Percentiles rank a stretch among this genome's conserved stretches.
Conservation (phyloP, 805 yeast genomes). For the Candida corydali region DNA sequence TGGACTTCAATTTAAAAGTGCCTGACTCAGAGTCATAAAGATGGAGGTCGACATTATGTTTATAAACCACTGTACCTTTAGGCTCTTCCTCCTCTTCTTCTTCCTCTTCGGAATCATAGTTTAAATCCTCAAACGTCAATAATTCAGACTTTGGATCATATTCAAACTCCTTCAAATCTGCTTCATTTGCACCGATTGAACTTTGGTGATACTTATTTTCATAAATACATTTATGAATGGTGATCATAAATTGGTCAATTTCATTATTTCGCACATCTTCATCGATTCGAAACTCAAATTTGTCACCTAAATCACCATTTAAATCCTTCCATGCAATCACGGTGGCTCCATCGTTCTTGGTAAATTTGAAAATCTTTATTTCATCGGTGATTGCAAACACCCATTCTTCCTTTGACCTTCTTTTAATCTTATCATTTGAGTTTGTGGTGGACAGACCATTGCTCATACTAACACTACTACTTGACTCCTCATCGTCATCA, state of each 20-base stretch:
- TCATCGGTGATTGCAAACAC: conserved; percentile 61
- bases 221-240: conserved; percentile 65
- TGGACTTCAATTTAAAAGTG: conserved; percentile 42
- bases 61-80: conserved; percentile 15
- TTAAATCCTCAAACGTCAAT: conserved; percentile 20
- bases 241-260: conserved; percentile 57
- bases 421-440: conserved; percentile 17
- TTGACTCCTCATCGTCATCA: conserved; percentile 21
- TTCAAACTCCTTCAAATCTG: conserved; percentile 57
- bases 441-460: too few species aligned
- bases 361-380: conserved; percentile 50
- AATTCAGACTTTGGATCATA: conserved; percentile 22
- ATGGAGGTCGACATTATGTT: conserved; percentile 42
- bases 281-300: conserved; percentile 74
- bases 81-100: conserved; percentile 20
- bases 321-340: conserved; percentile 77
- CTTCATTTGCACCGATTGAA: conserved; percentile 39
- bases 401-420: conserved; percentile 58
- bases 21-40: conserved; percentile 52
- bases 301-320: conserved; percentile 83
- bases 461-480: background rate
- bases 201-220: conserved; percentile 67
- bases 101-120: conserved; percentile 17
- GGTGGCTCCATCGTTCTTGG: conserved; percentile 48
- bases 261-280: conserved; percentile 50